These are phyloP conservation scores for Amorphotheca resinae DNA, from an alignment of 495 filamentous ascomycete genomes.

Conservation along the genomic window DNA sequence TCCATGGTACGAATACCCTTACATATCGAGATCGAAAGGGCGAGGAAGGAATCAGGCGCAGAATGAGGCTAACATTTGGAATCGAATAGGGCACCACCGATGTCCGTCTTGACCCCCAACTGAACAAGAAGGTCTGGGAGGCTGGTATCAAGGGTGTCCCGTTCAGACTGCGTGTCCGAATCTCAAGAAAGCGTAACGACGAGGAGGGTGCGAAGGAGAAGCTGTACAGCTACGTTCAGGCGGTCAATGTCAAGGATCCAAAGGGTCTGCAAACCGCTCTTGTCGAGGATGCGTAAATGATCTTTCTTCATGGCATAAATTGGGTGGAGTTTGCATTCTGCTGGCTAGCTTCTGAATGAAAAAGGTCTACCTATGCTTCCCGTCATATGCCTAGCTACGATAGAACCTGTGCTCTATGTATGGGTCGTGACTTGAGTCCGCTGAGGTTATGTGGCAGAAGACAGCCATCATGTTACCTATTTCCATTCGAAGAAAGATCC, in stretches of 20 bases:
- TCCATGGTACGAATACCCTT: conserved; percentile 68
- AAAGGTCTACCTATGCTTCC: conserved; percentile 7
- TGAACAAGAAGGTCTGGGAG: conserved; percentile 99
- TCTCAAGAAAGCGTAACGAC: conserved; percentile 99
- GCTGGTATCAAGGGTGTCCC: conserved; percentile 95
- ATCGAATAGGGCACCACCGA: conserved; percentile 74
- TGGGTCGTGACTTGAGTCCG: too few species aligned
- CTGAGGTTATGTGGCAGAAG: too few species aligned
- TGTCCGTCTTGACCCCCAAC: conserved; percentile 91
- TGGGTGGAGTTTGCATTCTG: conserved; percentile 20
- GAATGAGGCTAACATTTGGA: conserved; percentile 1
- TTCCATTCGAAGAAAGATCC: too few species aligned
- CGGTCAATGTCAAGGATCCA: conserved; percentile 96
- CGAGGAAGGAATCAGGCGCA: background rate
- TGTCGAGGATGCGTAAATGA: conserved; percentile 36
- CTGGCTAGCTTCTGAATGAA: conserved; percentile 23
- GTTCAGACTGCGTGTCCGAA: conserved; percentile 90
- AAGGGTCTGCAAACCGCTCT: conserved; percentile 90
- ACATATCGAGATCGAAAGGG: background rate
- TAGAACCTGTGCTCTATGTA: background rate
- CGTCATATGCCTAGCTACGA: background rate
- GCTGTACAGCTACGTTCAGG: conserved; percentile 98
- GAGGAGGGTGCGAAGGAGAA: conserved; percentile 98
- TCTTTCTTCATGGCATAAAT: conserved; percentile 12
- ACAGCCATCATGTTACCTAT: too few species aligned